Evolutionary conservation across 108 stramenopile genomes (phyloP).

Genomic region (Conticribra guillardii): DNA sequence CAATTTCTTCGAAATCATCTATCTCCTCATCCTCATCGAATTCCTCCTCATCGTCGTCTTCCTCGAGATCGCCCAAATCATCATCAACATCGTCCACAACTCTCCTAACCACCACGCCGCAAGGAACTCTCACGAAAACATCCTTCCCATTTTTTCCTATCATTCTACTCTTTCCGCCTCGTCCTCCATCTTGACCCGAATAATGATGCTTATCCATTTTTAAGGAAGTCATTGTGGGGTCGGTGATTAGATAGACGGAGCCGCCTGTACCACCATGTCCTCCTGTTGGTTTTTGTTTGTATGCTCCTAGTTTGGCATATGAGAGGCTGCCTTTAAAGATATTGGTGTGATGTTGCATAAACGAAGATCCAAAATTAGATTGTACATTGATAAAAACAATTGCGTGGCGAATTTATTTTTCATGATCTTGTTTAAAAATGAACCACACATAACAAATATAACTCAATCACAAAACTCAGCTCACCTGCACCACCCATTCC

Average conservation of each 20-base stretch:
- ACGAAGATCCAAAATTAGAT: neutral
- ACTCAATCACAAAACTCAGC: neutral
- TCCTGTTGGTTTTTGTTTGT: conserved; percentile 73
- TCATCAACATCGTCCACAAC: conserved; percentile 71
- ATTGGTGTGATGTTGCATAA: neutral
- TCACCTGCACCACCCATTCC: neutral
- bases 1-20: conserved; percentile 25
- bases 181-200: conserved; percentile 61
- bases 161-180: conserved; percentile 57
- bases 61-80: conserved; percentile 44
- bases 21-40: conserved; percentile 11
- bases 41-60: conserved; percentile 28
- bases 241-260: conserved; percentile 72
- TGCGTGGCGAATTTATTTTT: too few relatives aligned
- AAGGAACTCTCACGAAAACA: conserved; percentile 76
- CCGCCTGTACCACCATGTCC: conserved; percentile 89
- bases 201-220: conserved; percentile 65
- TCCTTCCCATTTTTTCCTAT: conserved; percentile 77
- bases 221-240: conserved; percentile 65
- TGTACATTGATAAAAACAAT: too few relatives aligned
- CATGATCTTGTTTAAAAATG: too few relatives aligned
- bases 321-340: conserved; percentile 65
- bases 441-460: too few relatives aligned
- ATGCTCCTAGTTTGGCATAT: conserved; percentile 51
- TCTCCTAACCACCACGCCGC: conserved; percentile 82